Base-by-base conservation (phyloP, 805 yeast species). In the Vanderwaltozyma yarrowii region DNA sequence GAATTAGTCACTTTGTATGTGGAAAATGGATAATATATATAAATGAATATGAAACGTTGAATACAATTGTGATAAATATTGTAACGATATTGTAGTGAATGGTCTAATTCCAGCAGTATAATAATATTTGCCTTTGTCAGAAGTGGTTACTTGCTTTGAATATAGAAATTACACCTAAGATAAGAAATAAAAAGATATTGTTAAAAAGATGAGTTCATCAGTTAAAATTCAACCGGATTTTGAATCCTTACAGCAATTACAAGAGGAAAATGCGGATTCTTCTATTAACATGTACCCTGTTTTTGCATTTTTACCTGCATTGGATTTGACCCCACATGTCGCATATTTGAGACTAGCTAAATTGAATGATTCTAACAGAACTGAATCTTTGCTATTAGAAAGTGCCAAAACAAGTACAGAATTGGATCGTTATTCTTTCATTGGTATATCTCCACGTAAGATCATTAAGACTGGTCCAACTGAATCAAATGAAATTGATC, bases 341-440 rank as follows among this genome's bases (percentile, higher is more conserved):
- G 96, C 97, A 0, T 92, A 89, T 58, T 65, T 92, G 54, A 85
- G 82, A 60, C 70, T 92, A 38, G 79, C 94, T 6, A 56, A 57
- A 30, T 43, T 65, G 29, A 83, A 89, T 34, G 71, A 71, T 25
- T 67, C 70, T 45, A 60, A 69, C 24, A 70, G 81, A 46, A 52
- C 69, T 0, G 81, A 80, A 28, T 80, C 94, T 3, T 88, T 89
- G 51, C 65, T 92, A 37, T 74, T 92, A 47, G 98, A 92, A 60
- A 77, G 89, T 49, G 94, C 97, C 2, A 73, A 73, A 43, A 84
- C 84, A 42, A 95, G 95, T 36, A 95, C 88, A 56, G 78, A 80
- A 33, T 75, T 92, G 23, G 95, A 84, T 45, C 69, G 98, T 47
- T 92, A 80, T 62, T 85, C 96, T 1, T 89, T 88, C 58, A 77